Evolutionary conservation across 2,329 filamentous ascomycete genomes (phyloP).

Genomic region (Bipolaris victoriae): DNA sequence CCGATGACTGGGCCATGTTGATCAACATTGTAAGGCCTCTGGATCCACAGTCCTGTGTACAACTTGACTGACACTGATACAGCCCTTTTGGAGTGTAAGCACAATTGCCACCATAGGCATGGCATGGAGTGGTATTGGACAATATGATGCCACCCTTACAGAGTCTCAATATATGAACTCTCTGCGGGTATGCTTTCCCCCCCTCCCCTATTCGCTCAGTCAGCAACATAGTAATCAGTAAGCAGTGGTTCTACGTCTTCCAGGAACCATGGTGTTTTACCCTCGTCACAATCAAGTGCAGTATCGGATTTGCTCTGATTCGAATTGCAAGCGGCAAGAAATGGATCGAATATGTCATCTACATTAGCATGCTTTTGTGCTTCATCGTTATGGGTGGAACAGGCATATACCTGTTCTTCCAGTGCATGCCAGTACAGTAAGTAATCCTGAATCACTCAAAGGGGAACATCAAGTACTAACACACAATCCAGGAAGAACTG

Average conservation of each 20-base stretch:
- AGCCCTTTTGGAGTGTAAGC: constrained; percentile 11
- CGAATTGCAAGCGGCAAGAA: constrained; percentile 12
- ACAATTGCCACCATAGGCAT: constrained; percentile 11
- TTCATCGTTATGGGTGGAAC: constrained; percentile 13
- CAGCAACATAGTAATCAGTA: background rate
- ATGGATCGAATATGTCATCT: constrained; percentile 15
- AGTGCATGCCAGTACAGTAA: constrained; percentile 11
- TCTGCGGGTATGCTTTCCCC: background rate
- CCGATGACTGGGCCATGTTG: constrained; percentile 16
- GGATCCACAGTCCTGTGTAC: background rate
- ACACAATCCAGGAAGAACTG: constrained; percentile 3
- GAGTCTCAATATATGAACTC: constrained; percentile 9
- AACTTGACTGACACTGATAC: background rate
- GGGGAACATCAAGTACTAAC: background rate
- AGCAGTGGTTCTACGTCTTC: constrained; percentile 15
- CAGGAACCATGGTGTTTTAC: constrained; percentile 17
- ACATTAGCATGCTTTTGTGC: constrained; percentile 5
- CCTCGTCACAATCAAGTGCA: constrained; percentile 13
- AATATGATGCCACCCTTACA: constrained; percentile 5
- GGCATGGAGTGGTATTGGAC: constrained; percentile 13
- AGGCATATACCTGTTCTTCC: constrained; percentile 12
- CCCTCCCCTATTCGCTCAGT: background rate
- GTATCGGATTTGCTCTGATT: constrained; percentile 13
- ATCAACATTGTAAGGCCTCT: constrained; percentile 9
- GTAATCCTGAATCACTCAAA: background rate